A percentile compares a stretch with the other conserved stretches of the same genome.
Evolutionary conservation across 179 eudicot species (phyloP).

Genomic region (Vitellaria paradoxa): DNA sequence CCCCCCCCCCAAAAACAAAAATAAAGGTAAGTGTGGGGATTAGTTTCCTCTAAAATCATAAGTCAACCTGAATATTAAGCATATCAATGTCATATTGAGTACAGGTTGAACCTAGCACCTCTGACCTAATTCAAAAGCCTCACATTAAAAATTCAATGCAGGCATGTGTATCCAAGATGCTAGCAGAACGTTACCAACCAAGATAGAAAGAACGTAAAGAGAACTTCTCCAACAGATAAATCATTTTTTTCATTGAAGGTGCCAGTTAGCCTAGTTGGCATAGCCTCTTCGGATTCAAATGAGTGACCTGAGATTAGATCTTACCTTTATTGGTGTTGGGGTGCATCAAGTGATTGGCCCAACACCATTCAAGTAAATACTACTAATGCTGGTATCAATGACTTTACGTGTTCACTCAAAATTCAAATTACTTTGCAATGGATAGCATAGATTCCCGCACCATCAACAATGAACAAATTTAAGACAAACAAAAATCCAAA

Average conservation of each 20-base stretch:
- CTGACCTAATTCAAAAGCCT: not conserved
- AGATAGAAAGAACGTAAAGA: not conserved
- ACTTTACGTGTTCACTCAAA: not conserved
- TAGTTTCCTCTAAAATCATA: not conserved
- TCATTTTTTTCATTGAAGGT: not conserved
- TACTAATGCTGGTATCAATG: not conserved
- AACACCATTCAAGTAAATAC: not conserved
- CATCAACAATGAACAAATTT: not conserved
- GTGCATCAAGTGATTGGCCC: not conserved
- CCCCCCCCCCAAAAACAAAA: no score
- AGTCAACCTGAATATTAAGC: not conserved
- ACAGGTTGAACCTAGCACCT: not conserved
- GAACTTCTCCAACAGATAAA: not conserved
- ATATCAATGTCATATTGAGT: not conserved
- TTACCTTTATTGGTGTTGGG: not conserved
- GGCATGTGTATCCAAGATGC: constrained; percentile 2
- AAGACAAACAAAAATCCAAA: not conserved
- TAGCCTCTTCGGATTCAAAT: not conserved
- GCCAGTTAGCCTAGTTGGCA: not conserved
- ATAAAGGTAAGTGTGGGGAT: not conserved
- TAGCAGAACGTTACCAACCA: not conserved
- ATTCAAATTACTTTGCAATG: not conserved
- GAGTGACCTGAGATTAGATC: not conserved
- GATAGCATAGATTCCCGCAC: not conserved
- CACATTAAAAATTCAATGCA: not conserved